Conservation (phyloP, 2,329 filamentous ascomycete genomes). For the Fusarium albidum region DNA sequence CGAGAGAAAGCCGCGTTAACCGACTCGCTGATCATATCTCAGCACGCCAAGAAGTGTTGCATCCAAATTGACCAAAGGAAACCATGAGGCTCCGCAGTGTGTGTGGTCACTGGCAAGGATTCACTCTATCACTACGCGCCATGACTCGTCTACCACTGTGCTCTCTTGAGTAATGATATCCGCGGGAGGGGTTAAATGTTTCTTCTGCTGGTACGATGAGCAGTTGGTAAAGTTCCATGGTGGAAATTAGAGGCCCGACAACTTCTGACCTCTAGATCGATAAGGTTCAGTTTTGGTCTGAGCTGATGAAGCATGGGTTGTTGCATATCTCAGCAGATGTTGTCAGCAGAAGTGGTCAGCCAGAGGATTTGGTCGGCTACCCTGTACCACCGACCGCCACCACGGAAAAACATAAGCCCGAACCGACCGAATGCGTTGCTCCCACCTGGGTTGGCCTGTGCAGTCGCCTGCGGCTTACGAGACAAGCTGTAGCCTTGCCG, state of each 20-base stretch:
- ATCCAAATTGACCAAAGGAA: too few species aligned
- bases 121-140: too few species aligned
- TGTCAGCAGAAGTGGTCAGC: not conserved
- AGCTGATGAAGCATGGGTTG: slow-evolving; percentile 6
- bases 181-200: too few species aligned
- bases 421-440: slow-evolving; percentile 8
- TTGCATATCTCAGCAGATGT: not conserved
- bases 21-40: slow-evolving; percentile 8
- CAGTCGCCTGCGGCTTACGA: slow-evolving; percentile 42
- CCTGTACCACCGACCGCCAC: slow-evolving; percentile 16
- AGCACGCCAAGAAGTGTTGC: too few species aligned
- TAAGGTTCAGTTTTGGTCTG: slow-evolving; percentile 24
- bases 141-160: too few species aligned
- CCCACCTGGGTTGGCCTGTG: slow-evolving; percentile 33
- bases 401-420: slow-evolving; percentile 35
- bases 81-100: too few species aligned
- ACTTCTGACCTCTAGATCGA: slow-evolving; percentile 16
- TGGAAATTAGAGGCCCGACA: too few species aligned
- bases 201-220: too few species aligned
- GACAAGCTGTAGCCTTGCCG: slow-evolving; percentile 47
- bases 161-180: too few species aligned
- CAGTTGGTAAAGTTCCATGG: too few species aligned
- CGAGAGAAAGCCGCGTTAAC: slow-evolving; percentile 1
- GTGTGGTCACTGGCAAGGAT: too few species aligned
- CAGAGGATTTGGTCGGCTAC: slow-evolving; percentile 15